Evolutionary conservation across 257 asterid species (phyloP).

Genomic region (Solanum microdontum): DNA sequence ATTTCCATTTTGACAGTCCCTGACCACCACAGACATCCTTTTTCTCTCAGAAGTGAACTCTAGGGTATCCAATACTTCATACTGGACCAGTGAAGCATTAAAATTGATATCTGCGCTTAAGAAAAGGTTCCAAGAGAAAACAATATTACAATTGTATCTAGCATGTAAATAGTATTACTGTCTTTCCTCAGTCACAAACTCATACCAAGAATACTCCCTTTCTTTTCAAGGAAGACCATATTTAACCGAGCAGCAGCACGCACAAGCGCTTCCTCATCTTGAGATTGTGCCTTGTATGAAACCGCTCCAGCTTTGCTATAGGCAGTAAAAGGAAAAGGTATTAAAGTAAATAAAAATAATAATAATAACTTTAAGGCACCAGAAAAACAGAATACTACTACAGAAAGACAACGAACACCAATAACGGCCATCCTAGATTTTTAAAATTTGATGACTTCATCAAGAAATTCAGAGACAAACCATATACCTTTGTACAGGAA

Average conservation of each 20-base stretch:
- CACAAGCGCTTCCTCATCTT: conserved; percentile 99
- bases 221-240: conserved; percentile 61
- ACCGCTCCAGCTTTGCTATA: conserved; percentile 63
- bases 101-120: conserved; percentile 63
- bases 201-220: conserved; percentile 71
- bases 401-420: not conserved
- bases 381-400: not conserved
- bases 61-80: conserved; percentile 81
- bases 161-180: not conserved
- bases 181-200: not conserved
- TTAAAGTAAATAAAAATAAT: not conserved
- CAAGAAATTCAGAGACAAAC: conserved; percentile 5
- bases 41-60: conserved; percentile 97
- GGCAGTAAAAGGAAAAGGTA: conserved; percentile 2
- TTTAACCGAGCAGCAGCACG: conserved; percentile 84
- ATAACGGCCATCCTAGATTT: not conserved
- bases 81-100: conserved; percentile 51
- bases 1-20: conserved; percentile 59
- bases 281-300: conserved; percentile 90
- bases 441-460: not conserved
- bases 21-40: conserved; percentile 90
- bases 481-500: conserved; percentile 75
- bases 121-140: not conserved
- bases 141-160: not conserved
- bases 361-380: conserved; percentile 1